Evolutionary conservation across 2,329 filamentous ascomycete species (phyloP), one percentile per base, ranked within the genome.

Genomic region (Trichophyton equinum): DNA sequence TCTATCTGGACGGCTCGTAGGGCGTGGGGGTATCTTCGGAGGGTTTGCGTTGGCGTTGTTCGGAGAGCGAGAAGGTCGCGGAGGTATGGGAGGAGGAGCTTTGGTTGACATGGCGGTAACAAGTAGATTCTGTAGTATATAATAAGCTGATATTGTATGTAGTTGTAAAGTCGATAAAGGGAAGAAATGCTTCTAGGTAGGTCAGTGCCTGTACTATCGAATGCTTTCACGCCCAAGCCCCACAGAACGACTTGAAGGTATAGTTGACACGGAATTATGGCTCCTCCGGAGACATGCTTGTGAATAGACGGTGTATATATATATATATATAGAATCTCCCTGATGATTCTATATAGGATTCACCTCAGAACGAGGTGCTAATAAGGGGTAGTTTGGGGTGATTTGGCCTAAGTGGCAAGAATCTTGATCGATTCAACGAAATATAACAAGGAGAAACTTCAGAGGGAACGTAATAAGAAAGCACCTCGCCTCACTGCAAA

Each of bases 51-150:
- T 58, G 13, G 58, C 25, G 55, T 46, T 60, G 62, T 75, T 64
- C 80, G 72, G 44, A 75, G 73, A 49, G 81, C 77, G 58, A 70
- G 72, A 65, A 72, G 69, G 65, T 69, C 68, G 67, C 64, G 27
- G 64, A 57, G 67, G 63, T 62, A 67, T 64, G 36, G 49, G 42
- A 27, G 59, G 59, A 30, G 59, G 57, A 7, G 51, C 68, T 69
- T 65, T 76, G 71, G 64, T 38, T 40, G 62, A 60, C 62, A 64
- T 64, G 56, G 9, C 59, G 38, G 15, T 55, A 33, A 11, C 20
- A 36, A 36, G 5, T 55, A 36, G 6, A 27, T 11, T 55, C 30
- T 55, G 13, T 18, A 30, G 13, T 55, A 55, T 25, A 15, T 25
- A 15, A 51, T 51, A 27, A 51, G 8, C 20, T 51, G 46, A 22